These are phyloP conservation scores for Chlamydomonas sphaeroides DNA, from an alignment of 139 green algal genomes.

Conservation along the genomic window DNA sequence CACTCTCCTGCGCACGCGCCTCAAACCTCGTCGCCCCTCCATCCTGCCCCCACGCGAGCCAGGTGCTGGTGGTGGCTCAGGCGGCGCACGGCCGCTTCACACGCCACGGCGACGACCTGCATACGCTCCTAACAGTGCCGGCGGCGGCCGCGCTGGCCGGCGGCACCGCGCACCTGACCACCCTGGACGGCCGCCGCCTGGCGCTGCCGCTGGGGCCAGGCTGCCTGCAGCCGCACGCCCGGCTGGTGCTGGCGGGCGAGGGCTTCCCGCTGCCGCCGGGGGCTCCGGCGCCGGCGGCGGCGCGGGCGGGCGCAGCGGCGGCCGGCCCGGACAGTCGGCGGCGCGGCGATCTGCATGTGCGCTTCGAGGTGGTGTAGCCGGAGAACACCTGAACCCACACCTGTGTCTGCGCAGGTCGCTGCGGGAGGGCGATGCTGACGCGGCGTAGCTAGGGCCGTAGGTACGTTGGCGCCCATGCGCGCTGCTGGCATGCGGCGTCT, in stretches of 20 bases:
- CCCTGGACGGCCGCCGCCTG: slow-evolving; percentile 39
- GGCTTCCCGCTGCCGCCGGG: slow-evolving; percentile 14
- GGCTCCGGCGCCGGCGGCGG: neutral
- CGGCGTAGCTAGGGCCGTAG: too few relatives aligned
- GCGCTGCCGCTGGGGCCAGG: slow-evolving; percentile 11
- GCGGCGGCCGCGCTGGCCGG: slow-evolving; percentile 39
- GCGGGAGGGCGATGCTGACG: too few relatives aligned
- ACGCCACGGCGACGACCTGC: slow-evolving; percentile 37
- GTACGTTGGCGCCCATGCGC: too few relatives aligned
- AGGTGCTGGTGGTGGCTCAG: slow-evolving; percentile 2
- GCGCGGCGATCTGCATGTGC: slow-evolving; percentile 44
- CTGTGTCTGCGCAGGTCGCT: too few relatives aligned
- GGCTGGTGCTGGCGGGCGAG: slow-evolving; percentile 36
- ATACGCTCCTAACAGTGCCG: slow-evolving; percentile 28
- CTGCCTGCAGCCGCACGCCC: slow-evolving; percentile 4
- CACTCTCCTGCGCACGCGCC: too few relatives aligned
- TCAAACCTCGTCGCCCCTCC: too few relatives aligned
- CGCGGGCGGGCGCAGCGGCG: neutral
- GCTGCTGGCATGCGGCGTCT: too few relatives aligned
- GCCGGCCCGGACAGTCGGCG: neutral
- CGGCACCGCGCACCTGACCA: slow-evolving; percentile 21
- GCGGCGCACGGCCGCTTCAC: slow-evolving; percentile 27
- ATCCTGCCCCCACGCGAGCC: too few relatives aligned
- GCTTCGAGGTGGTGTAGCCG: slow-evolving; percentile 42
- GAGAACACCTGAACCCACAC: too few relatives aligned